A percentile compares a stretch with the other conserved stretches of the same genome.
Conservation (phyloP, 192 early-diverging fungal genomes). For the Podila verticillata region DNA sequence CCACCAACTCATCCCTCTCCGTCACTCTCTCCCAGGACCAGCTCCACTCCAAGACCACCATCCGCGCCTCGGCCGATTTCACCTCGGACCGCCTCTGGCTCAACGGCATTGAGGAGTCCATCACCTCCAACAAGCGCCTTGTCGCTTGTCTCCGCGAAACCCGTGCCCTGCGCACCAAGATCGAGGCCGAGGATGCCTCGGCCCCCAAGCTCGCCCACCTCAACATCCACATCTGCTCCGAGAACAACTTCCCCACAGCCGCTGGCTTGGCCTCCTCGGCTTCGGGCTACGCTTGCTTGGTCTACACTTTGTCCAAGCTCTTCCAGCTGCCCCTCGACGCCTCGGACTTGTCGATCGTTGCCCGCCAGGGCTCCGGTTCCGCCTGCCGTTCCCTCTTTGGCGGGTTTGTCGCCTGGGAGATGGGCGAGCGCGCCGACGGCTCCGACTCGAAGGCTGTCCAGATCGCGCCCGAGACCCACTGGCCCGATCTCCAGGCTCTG, state of each 20-base stretch:
- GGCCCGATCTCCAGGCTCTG: constrained; percentile 96
- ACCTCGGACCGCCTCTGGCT: constrained; percentile 89
- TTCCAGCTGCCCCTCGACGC: constrained; percentile 76
- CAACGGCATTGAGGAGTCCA: constrained; percentile 90
- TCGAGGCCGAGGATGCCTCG: constrained; percentile 64
- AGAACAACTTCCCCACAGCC: constrained; percentile 99
- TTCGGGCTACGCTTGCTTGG: constrained; percentile 94
- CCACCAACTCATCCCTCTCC: constrained; percentile 97
- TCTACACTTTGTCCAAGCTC: constrained; percentile 80
- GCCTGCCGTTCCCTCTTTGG: constrained; percentile 98
- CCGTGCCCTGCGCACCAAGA: constrained; percentile 72
- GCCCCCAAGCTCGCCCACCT: constrained; percentile 69
- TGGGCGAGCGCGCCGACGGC: constrained; percentile 85
- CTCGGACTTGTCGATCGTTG: constrained; percentile 87
- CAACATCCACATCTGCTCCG: constrained; percentile 90
- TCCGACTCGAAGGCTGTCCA: constrained; percentile 90
- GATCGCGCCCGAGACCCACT: constrained; percentile 89
- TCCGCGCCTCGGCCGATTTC: constrained; percentile 73
- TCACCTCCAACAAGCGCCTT: constrained; percentile 83
- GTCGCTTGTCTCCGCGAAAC: constrained; percentile 84
- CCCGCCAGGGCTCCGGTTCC: constrained; percentile 95
- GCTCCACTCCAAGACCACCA: constrained; percentile 94
- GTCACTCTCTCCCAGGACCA: constrained; percentile 97
- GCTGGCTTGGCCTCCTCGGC: constrained; percentile 98
- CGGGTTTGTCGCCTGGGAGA: constrained; percentile 98